phyloP scores from a whole-genome alignment of 345 rosid species.

The Eucalyptus curtisii region DNA sequence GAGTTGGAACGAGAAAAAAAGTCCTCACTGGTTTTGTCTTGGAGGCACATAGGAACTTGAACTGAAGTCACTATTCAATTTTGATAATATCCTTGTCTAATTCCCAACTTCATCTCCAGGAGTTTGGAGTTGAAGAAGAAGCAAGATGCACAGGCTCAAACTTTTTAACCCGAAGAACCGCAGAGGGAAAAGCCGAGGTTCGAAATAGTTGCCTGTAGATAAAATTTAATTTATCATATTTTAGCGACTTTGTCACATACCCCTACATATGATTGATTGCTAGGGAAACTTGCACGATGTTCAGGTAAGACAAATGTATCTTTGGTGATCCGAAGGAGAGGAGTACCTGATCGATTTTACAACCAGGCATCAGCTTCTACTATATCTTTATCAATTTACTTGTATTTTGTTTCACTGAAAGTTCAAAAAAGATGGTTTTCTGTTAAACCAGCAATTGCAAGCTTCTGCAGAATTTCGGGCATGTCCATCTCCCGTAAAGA shows the following conservation, averaged over 20 bases:
- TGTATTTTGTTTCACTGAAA: neutral
- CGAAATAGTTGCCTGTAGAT: neutral
- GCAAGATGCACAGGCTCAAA: conserved; percentile 89
- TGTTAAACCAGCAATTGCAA: neutral
- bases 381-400: neutral
- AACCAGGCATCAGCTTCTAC: neutral
- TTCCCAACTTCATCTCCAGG: conserved; percentile 17
- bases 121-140: conserved; percentile 71
- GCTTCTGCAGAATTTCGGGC: neutral
- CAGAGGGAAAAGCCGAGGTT: neutral
- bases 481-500: neutral
- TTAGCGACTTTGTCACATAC: neutral
- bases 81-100: neutral
- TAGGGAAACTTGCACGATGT: neutral
- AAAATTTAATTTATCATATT: too few species aligned
- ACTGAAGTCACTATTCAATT: neutral
- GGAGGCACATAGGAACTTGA: conserved; percentile 58
- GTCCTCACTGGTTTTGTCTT: conserved; percentile 46
- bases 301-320: neutral
- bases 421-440: neutral
- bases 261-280: neutral
- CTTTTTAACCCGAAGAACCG: conserved; percentile 22
- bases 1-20: conserved; percentile 80
- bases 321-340: neutral
- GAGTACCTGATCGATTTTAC: too few species aligned